Evolutionary conservation across 2,329 filamentous ascomycete species (phyloP), one percentile per base, ranked within the genome.

Genomic region (Aspergillus clavatus): DNA sequence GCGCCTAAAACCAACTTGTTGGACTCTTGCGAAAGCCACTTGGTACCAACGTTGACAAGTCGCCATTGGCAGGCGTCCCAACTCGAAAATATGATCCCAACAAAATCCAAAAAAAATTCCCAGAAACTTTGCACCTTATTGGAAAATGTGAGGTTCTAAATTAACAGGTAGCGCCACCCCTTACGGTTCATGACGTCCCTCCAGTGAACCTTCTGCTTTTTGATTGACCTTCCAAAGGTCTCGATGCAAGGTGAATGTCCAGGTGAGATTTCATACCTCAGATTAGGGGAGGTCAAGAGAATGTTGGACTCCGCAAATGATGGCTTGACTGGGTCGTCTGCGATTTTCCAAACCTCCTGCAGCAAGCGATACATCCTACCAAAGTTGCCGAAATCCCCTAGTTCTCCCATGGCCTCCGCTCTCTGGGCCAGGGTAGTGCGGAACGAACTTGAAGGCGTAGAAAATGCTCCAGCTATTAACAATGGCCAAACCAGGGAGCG

Each of bases 401-500:
- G 73, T n/a, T 93, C 87, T 50, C 87, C 89, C 18, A 97, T 77
- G 51, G 82, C 78, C 5, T 75, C 74, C 46, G 86, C 76, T 49
- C 93, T 85, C 53, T 89, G 83, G 40, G 82, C 76, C 53, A 97
- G 86, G 65, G 91, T 82, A 26, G 68, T 67, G 53, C 91, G 84
- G 78, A 97, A 95, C 14, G 76, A 65, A 33, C 87, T 91, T 46
- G 75, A 77, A 2, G 84, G 78, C 1, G 82, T 77, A 46, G 87
- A 89, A 58, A 87, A 83, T 4, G 85, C 84, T 45, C 90, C 91
- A 38, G 86, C 86, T 43, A 96, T 82, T 35, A 97, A 82, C 59
- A 95, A 84, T 18, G 95, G 90, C 91, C 91, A 97, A 50, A 89
- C 84, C 18, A 97, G 80, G 48, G 85, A 89, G 59, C 89, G 86